Evolutionary conservation across 164 flowering plant genomes (phyloP).

Genomic region (Nymphaea thermarum): DNA sequence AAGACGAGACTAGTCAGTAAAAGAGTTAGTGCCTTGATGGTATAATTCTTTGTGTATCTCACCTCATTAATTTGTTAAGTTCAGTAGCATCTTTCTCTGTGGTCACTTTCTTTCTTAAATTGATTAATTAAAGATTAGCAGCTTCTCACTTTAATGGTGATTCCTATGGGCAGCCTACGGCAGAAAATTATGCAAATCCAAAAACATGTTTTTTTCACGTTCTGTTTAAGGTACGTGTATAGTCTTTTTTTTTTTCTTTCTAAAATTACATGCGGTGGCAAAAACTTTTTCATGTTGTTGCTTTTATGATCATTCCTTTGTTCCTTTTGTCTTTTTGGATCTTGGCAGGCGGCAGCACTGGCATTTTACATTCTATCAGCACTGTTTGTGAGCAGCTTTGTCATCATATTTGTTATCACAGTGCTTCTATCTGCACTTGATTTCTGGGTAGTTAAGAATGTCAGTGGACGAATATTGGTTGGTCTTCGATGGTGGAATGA

Average conservation of each 20-base stretch:
- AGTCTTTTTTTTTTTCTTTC: not conserved
- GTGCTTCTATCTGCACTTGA: conserved; percentile 89
- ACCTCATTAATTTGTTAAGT: not conserved
- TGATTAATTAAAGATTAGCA: too few relatives aligned
- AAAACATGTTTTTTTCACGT: conserved; percentile 90
- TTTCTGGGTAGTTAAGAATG: conserved; percentile 98
- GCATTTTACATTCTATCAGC: conserved; percentile 92
- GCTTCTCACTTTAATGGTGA: too few relatives aligned
- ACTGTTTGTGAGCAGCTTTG: conserved; percentile 68
- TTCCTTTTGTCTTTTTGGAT: conserved; percentile 3
- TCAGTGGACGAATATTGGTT: conserved; percentile 89
- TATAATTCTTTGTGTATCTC: not conserved
- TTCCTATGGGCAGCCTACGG: conserved; percentile 36
- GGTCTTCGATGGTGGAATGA: conserved; percentile 99
- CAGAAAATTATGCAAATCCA: conserved; percentile 82
- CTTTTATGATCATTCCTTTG: not conserved
- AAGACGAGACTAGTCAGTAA: too few relatives aligned
- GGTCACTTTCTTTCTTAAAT: too few relatives aligned
- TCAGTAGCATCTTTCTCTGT: too few relatives aligned
- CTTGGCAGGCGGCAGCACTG: conserved; percentile 66
- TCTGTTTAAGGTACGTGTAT: conserved; percentile 56
- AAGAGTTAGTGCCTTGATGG: not conserved
- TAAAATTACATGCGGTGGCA: too few relatives aligned
- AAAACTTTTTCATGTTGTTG: not conserved
- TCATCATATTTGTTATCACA: conserved; percentile 88